Evolutionary conservation across 176 grass and related monocot species (phyloP).

Genomic region (Aegilops longissima): DNA sequence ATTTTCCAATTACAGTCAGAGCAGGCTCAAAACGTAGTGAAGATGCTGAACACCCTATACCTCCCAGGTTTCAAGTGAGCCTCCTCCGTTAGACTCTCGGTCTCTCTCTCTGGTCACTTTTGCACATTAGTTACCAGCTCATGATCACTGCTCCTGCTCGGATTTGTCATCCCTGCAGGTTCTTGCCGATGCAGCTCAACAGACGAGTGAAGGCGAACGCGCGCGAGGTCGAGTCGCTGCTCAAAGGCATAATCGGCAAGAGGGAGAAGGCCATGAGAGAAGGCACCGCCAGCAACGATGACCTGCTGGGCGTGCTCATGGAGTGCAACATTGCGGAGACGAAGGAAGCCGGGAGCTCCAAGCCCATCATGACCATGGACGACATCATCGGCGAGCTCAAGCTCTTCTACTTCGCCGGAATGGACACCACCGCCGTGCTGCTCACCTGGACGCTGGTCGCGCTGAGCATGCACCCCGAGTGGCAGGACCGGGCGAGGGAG

Average conservation of each 20-base stretch:
- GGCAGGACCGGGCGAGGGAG: constrained; percentile 58
- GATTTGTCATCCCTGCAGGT: not conserved
- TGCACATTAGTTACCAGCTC: not conserved
- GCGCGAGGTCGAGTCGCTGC: constrained; percentile 26
- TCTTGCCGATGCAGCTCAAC: constrained; percentile 40
- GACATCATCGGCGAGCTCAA: constrained; percentile 73
- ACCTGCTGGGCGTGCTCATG: constrained; percentile 58
- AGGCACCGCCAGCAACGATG: constrained; percentile 20
- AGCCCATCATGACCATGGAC: constrained; percentile 41
- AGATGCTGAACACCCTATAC: not conserved
- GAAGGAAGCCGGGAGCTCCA: constrained; percentile 6
- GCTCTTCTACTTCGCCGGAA: constrained; percentile 79
- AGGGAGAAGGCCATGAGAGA: constrained; percentile 41
- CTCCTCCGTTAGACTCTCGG: not conserved
- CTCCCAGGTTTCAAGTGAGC: constrained; percentile 19
- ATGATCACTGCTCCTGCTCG: not conserved
- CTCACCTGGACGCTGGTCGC: constrained; percentile 58
- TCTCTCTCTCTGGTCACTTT: not conserved
- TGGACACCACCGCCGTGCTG: constrained; percentile 59
- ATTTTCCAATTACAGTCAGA: constrained; percentile 46
- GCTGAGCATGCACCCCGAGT: constrained; percentile 56
- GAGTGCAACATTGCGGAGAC: constrained; percentile 33
- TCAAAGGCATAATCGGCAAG: constrained; percentile 51
- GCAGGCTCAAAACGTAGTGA: not conserved
- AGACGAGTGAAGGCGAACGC: constrained; percentile 36